Conservation (phyloP, 768 basidiomycete species). For the Hemileccinum rubropunctum region DNA sequence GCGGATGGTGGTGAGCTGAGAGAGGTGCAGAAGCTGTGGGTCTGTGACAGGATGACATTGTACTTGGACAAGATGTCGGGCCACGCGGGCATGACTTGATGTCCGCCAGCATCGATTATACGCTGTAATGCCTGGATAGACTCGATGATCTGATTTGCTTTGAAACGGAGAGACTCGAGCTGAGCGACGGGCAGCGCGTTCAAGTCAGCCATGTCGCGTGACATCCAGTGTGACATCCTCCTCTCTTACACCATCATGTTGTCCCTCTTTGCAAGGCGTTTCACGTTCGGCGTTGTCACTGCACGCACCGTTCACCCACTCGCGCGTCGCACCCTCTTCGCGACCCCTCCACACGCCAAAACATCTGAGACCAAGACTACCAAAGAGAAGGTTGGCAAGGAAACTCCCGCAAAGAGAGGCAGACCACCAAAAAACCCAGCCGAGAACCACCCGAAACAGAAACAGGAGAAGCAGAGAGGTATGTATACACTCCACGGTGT, state of each 20-base stretch:
- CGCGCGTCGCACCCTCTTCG: slow-evolving; percentile 27
- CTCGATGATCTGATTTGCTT: slow-evolving; percentile 76
- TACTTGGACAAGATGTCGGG: slow-evolving; percentile 86
- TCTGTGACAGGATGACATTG: slow-evolving; percentile 80
- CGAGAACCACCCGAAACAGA: not conserved
- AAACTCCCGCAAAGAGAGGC: slow-evolving; percentile 7
- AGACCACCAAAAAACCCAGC: slow-evolving; percentile 1
- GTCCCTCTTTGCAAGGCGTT: slow-evolving; percentile 16
- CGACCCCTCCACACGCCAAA: slow-evolving; percentile 15
- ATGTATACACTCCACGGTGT: not conserved
- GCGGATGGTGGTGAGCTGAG: slow-evolving; percentile 42
- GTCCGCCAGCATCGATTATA: slow-evolving; percentile 48
- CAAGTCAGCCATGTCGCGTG: slow-evolving; percentile 21
- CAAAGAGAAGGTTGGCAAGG: not conserved
- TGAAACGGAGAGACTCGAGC: slow-evolving; percentile 75
- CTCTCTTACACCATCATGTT: slow-evolving; percentile 1
- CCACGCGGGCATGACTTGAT: slow-evolving; percentile 70
- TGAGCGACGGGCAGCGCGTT: slow-evolving; percentile 58
- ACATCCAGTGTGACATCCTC: slow-evolving; percentile 16
- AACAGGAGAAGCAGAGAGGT: slow-evolving; percentile 13
- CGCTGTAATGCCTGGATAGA: slow-evolving; percentile 64
- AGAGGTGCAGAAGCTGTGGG: slow-evolving; percentile 69
- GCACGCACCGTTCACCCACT: not conserved
- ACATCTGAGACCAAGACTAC: not conserved
- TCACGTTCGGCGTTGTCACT: not conserved